Base-by-base conservation (phyloP, 2,329 filamentous ascomycete genomes). In the Colletotrichum sp. region DNA sequence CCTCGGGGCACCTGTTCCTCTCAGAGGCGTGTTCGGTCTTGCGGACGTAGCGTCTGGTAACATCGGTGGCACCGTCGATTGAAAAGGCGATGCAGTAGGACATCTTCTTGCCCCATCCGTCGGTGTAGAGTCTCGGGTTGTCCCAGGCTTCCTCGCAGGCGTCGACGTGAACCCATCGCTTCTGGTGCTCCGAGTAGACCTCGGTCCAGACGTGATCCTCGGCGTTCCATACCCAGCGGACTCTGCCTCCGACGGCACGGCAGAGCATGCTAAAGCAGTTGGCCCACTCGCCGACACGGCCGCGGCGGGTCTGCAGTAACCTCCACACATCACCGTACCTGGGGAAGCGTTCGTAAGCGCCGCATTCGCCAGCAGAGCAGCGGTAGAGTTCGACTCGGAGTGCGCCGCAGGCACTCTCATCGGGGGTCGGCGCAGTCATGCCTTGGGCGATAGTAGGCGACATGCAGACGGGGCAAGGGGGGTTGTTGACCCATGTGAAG, bases 211-310 rank as follows among this genome's bases (percentile, higher is more conserved):
- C 95, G 81, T 98, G 95, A 83, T 98, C 97, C 84, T 98, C 97
- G 34, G 94, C 94, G 80, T 98, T 98, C 97, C 97, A 99, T 13
- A 99, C 94, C 97, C 97, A 99, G 81, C 97, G 92, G 28, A 98
- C 96, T 76, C 96, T 92, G 75, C 94, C 95, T 65, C 96, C 96
- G 16, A 98, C 92, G 6, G 97, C 97, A 75, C 96, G 92, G 88
- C 96, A 98, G 68, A 99, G 90, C 97, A 98, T 98, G 86, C 94
- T 96, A 87, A 99, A 99, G 89, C 96, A 98, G 86, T 98, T 98
- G 78, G 95, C 96, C 96, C 97, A 98, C 87, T 99, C 97, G 76
- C 97, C 97, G 76, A 94, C 94, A 79, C 97, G 93, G 43, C 97
- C 97, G 79, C 94, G 91, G 79, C 95, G 90, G 32, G 95, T 97